A percentile compares a stretch with the other conserved stretches of the same genome.
Evolutionary conservation across 148 eudicot genomes (phyloP).

Genomic region (Rhododendron vialii): DNA sequence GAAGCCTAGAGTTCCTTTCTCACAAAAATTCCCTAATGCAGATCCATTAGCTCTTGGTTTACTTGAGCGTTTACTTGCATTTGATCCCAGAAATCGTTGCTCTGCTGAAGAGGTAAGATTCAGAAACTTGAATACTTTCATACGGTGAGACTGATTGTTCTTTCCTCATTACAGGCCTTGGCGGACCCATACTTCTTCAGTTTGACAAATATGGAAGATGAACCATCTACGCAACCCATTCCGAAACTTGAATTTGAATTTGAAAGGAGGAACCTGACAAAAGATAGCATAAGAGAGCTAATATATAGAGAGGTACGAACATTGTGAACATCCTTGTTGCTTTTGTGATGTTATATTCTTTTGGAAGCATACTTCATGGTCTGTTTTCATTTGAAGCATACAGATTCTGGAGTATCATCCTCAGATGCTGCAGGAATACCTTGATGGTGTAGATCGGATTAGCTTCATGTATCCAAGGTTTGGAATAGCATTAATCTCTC

Average conservation of each 20-base stretch:
- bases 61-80: constrained; percentile 85
- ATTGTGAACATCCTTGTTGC: not conserved
- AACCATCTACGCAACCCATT: constrained; percentile 64
- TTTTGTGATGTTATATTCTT: constrained; percentile 6
- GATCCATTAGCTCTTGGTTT: constrained; percentile 93
- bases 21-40: constrained; percentile 68
- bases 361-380: constrained; percentile 21
- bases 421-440: constrained; percentile 86
- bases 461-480: constrained; percentile 96
- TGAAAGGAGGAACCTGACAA: constrained; percentile 66
- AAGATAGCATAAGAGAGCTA: constrained; percentile 77
- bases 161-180: constrained; percentile 46
- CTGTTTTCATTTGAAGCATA: constrained; percentile 29
- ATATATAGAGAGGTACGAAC: constrained; percentile 77
- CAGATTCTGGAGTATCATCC: constrained; percentile 98
- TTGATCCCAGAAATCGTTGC: constrained; percentile 89
- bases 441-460: constrained; percentile 66
- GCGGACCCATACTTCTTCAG: constrained; percentile 77
- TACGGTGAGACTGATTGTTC: constrained; percentile 11
- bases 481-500: not conserved
- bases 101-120: constrained; percentile 75
- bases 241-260: constrained; percentile 82
- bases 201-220: constrained; percentile 68
- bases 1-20: constrained; percentile 65
- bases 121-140: not conserved